Evolutionary conservation across 371 early-diverging fungal genomes (phyloP).

Genomic region (Mucor indicus): DNA sequence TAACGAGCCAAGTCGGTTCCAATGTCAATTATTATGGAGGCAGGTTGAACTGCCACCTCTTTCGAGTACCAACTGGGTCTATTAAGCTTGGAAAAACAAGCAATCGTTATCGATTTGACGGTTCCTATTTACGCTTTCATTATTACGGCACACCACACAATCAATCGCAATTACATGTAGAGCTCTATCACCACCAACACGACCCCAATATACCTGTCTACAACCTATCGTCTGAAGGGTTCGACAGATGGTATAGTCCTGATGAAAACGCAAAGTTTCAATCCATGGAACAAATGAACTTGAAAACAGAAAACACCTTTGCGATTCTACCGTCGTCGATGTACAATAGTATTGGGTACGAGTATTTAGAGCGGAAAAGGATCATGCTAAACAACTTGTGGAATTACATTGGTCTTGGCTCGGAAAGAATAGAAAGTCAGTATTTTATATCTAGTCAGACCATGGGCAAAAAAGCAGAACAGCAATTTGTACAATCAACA

Average conservation of each 20-base stretch:
- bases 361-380: conserved; percentile 11
- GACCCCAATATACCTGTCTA: conserved; percentile 31
- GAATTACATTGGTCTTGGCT: conserved; percentile 28
- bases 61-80: conserved; percentile 12
- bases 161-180: conserved; percentile 15
- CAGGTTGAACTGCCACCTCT: conserved; percentile 19
- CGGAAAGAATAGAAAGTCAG: too few relatives aligned
- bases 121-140: conserved; percentile 25
- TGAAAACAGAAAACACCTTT: conserved; percentile 28
- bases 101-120: conserved; percentile 11
- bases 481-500: conserved; percentile 22
- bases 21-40: conserved; percentile 26
- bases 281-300: conserved; percentile 25
- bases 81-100: conserved; percentile 15
- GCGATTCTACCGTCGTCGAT: conserved; percentile 7
- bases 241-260: conserved; percentile 22
- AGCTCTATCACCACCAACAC: conserved; percentile 23
- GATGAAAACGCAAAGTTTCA: conserved; percentile 28
- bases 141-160: conserved; percentile 24
- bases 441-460: conserved; percentile 14
- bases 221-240: conserved; percentile 4
- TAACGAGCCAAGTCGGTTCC: conserved; percentile 17
- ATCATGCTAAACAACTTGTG: conserved; percentile 14
- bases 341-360: conserved; percentile 23
- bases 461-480: conserved; percentile 18